Evolutionary conservation across 225 moss, liverwort and hornwort genomes (phyloP).

Genomic region (Pseudisothecium myosuroides): DNA sequence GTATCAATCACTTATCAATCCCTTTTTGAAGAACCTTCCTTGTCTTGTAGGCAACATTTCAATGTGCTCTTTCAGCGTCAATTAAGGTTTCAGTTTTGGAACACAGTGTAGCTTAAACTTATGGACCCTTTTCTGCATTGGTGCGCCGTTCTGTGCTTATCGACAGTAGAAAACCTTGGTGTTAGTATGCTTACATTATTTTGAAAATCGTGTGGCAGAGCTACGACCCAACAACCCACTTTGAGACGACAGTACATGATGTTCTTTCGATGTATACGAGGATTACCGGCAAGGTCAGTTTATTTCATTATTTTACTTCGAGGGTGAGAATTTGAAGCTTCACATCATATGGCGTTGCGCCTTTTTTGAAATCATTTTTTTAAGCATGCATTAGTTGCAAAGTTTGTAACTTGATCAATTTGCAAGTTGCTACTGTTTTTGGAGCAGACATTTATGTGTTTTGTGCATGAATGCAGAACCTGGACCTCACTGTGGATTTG

Average conservation of each 20-base stretch:
- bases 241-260: conserved; percentile 90
- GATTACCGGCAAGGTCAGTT: conserved; percentile 87
- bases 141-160: neutral
- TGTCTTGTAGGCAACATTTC: neutral
- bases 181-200: neutral
- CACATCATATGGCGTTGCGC: neutral
- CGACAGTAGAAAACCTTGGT: neutral
- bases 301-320: neutral
- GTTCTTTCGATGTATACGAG: conserved; percentile 83
- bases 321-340: neutral
- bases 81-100: neutral
- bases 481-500: conserved; percentile 82
- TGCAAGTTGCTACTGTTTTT: neutral
- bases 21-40: neutral
- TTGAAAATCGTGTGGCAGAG: conserved; percentile 36
- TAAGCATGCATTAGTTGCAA: neutral
- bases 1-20: neutral
- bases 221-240: conserved; percentile 92
- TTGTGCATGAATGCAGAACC: conserved; percentile 27
- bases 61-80: neutral
- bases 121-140: neutral
- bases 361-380: neutral
- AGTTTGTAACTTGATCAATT: neutral
- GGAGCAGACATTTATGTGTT: neutral
- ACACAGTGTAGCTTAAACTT: neutral